phyloP scores from a whole-genome alignment of 2,329 filamentous ascomycete genomes.

The Curvularia sp. region DNA sequence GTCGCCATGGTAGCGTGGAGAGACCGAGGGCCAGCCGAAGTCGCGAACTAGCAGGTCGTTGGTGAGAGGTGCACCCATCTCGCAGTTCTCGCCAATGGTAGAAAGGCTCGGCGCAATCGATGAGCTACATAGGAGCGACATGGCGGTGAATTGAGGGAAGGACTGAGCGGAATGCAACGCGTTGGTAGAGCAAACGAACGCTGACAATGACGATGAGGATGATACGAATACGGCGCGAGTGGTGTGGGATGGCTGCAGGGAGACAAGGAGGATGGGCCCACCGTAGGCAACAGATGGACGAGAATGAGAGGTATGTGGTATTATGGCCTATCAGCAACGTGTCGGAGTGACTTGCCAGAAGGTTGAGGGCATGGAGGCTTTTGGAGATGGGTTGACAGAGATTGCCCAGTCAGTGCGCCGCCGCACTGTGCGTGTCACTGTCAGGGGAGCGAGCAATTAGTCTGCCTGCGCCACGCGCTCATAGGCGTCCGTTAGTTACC shows the following conservation, averaged over 20 bases:
- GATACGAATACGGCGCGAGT: slow-evolving; percentile 1
- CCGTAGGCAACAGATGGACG: background rate
- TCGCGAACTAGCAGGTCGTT: slow-evolving; percentile 29
- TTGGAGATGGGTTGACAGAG: slow-evolving; percentile 17
- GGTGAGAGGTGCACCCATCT: slow-evolving; percentile 10
- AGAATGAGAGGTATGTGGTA: slow-evolving; percentile 9
- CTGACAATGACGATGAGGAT: slow-evolving; percentile 12
- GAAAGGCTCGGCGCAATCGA: slow-evolving; percentile 22
- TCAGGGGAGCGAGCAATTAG: slow-evolving; percentile 23
- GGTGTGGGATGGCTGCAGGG: background rate
- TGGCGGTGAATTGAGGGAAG: slow-evolving; percentile 9
- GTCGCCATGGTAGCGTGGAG: slow-evolving; percentile 36
- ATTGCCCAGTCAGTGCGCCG: slow-evolving; percentile 19
- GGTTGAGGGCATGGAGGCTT: slow-evolving; percentile 6
- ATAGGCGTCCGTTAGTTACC: slow-evolving; percentile 7
- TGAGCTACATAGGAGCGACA: slow-evolving; percentile 20
- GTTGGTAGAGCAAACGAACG: slow-evolving; percentile 8
- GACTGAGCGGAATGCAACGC: slow-evolving; percentile 9
- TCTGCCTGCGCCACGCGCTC: slow-evolving; percentile 18
- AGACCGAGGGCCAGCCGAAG: slow-evolving; percentile 34
- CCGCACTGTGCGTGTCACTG: slow-evolving; percentile 8
- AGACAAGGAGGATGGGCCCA: background rate
- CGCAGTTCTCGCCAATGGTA: slow-evolving; percentile 23
- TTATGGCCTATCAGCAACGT: slow-evolving; percentile 12
- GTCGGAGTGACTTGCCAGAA: slow-evolving; percentile 7